These are phyloP conservation scores for Lophiostoma macrostomum DNA, from an alignment of 495 filamentous ascomycete species.

Conservation along the genomic window DNA sequence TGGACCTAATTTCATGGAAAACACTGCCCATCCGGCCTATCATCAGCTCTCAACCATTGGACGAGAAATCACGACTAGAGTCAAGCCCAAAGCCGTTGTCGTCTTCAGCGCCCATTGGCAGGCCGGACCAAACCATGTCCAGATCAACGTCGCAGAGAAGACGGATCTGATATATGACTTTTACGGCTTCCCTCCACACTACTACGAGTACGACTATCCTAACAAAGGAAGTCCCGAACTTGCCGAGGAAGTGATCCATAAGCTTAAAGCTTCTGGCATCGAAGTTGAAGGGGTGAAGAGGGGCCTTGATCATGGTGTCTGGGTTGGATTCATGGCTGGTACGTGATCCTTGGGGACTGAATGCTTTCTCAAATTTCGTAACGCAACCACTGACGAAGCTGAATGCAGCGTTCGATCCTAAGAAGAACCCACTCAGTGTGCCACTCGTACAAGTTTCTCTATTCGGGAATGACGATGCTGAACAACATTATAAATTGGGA, in stretches of 20 bases:
- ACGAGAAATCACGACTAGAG: conserved; percentile 72
- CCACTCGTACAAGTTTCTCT: conserved; percentile 81
- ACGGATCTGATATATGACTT: conserved; percentile 81
- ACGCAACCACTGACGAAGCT: neutral
- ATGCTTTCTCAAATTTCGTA: neutral
- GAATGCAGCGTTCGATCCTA: conserved; percentile 59
- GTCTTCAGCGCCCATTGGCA: conserved; percentile 92
- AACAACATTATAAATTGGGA: conserved; percentile 69
- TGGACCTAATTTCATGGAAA: conserved; percentile 73
- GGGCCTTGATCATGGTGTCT: conserved; percentile 81
- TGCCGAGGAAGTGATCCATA: conserved; percentile 60
- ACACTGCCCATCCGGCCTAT: conserved; percentile 71
- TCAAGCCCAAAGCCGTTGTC: conserved; percentile 76
- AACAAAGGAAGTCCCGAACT: conserved; percentile 64
- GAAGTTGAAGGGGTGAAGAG: conserved; percentile 60
- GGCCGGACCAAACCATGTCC: conserved; percentile 53
- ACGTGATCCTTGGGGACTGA: conserved; percentile 28
- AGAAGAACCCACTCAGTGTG: conserved; percentile 70
- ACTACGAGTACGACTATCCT: conserved; percentile 65
- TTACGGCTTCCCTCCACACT: conserved; percentile 71
- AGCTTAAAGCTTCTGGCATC: conserved; percentile 61
- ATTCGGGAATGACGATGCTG: conserved; percentile 64
- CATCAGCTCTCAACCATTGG: conserved; percentile 65
- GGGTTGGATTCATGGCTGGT: conserved; percentile 66
- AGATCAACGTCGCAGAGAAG: conserved; percentile 68